Base-by-base conservation (phyloP, 2,329 filamentous ascomycete genomes). In the Cercospora zeina region DNA sequence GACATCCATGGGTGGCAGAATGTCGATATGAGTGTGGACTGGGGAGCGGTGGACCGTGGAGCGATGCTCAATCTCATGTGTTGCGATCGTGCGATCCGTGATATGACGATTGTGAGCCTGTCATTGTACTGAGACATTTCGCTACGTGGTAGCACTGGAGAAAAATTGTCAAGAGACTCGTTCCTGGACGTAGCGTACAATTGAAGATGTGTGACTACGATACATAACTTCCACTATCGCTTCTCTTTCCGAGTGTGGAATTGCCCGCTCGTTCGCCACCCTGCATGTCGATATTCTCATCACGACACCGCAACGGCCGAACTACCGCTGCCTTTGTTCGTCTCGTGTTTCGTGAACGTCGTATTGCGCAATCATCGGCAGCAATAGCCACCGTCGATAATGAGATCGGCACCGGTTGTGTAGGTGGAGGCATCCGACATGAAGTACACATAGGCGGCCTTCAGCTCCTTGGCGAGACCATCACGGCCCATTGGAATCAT, bases 381-480 rank as follows among this genome's bases (percentile, higher is more conserved):
- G 67, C 66, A 69, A 73, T 82, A 82, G 31, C 79, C 80, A 70
- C 80, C 80, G 72, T 82, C 80, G 65, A 82, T 79, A 62, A 82
- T 63, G 65, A 82, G 72, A 70, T 83, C 81, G 49, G 78, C 72
- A 67, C 81, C 81, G 10, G 81, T 83, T 68, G 77, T 81, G 71
- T 82, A 83, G 14, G 77, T 79, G 34, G 75, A 78, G 1, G 82
- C 81, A 62, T 82, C 80, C 30, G 80, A 82, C n/a, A 79, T 79
- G 31, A 83, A 74, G 69, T 83, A 83, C 37, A 84, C 72, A 66
- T 83, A 84, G 13, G 82, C 73, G 4, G 84, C 85, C 80, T 87
- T 88, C 66, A 88, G 77, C 77, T 88, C 86, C 77, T 85, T 86
- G 3, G 85, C 84, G 69, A 88, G 81, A 27, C 83, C 85, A 65